phyloP scores from a whole-genome alignment of 768 basidiomycete species.

The Ramaria rubella region DNA sequence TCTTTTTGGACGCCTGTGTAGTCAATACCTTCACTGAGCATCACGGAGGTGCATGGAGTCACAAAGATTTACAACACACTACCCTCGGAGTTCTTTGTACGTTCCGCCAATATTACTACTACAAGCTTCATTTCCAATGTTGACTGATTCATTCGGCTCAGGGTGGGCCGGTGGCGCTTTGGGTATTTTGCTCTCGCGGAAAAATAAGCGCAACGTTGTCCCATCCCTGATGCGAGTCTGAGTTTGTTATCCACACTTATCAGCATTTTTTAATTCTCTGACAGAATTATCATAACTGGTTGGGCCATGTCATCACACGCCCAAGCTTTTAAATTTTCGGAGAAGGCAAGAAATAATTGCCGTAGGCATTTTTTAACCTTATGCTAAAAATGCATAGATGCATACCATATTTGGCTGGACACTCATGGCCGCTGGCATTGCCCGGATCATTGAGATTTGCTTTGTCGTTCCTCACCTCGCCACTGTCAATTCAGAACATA shows the following conservation, averaged over 20 bases:
- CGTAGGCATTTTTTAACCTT: neutral
- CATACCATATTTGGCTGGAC: constrained; percentile 82
- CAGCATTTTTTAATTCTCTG: neutral
- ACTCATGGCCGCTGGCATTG: constrained; percentile 74
- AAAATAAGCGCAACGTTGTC: constrained; percentile 78
- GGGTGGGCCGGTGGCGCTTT: constrained; percentile 93
- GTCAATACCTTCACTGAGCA: constrained; percentile 95
- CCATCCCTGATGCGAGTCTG: constrained; percentile 72
- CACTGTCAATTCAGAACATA: constrained; percentile 21
- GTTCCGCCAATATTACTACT: too few relatives aligned
- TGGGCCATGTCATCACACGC: constrained; percentile 92
- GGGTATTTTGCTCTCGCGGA: constrained; percentile 74
- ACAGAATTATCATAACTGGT: constrained; percentile 81
- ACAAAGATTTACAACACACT: constrained; percentile 93
- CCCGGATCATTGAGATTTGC: constrained; percentile 79
- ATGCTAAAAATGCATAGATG: constrained; percentile 39
- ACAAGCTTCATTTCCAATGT: too few relatives aligned
- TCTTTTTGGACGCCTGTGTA: constrained; percentile 23
- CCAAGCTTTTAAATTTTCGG: constrained; percentile 79
- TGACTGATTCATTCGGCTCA: constrained; percentile 22
- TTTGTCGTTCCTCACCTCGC: constrained; percentile 48
- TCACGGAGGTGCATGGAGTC: constrained; percentile 71
- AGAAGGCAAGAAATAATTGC: constrained; percentile 47
- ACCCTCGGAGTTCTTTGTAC: constrained; percentile 69
- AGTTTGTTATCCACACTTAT: neutral